These are phyloP conservation scores for Mycocalia duriaeana DNA, from an alignment of 1,284 basidiomycete species.

Conservation along the genomic window DNA sequence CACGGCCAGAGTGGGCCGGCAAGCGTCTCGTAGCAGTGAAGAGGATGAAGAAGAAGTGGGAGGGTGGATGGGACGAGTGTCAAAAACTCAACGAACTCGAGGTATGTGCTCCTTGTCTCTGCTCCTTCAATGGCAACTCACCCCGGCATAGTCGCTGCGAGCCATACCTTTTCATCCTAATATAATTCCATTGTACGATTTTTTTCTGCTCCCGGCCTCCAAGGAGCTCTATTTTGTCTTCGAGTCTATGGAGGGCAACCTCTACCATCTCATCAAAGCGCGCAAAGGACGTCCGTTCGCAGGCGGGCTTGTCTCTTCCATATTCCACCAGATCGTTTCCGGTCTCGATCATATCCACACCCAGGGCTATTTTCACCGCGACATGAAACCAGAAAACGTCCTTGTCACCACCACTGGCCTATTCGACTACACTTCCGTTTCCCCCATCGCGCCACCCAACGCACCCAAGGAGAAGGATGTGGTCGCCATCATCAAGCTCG, in stretches of 20 bases:
- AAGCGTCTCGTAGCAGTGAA: slow-evolving; percentile 97
- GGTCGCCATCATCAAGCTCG: slow-evolving; percentile 94
- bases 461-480: slow-evolving; percentile 85
- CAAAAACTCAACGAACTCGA: slow-evolving; percentile 94
- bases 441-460: slow-evolving; percentile 51
- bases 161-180: slow-evolving; percentile 93
- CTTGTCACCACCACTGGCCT: slow-evolving; percentile 98
- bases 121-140: slow-evolving; percentile 7
- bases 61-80: slow-evolving; percentile 96
- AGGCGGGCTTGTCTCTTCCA: slow-evolving; percentile 90
- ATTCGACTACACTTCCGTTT: slow-evolving; percentile 86
- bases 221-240: slow-evolving; percentile 99
- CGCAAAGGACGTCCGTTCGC: slow-evolving; percentile 92
- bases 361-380: slow-evolving; percentile 95
- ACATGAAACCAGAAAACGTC: slow-evolving; percentile 99
- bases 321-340: slow-evolving; percentile 88
- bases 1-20: slow-evolving; percentile 89
- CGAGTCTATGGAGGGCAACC: slow-evolving; percentile 99
- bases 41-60: slow-evolving; percentile 97
- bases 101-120: slow-evolving; percentile 44
- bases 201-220: slow-evolving; percentile 89
- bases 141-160: slow-evolving; percentile 72
- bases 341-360: slow-evolving; percentile 92
- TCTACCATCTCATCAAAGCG: slow-evolving; percentile 98
- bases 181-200: slow-evolving; percentile 98